Evolutionary conservation across 106 monocot genomes (phyloP).

Genomic region (Dioscorea zingiberensis): DNA sequence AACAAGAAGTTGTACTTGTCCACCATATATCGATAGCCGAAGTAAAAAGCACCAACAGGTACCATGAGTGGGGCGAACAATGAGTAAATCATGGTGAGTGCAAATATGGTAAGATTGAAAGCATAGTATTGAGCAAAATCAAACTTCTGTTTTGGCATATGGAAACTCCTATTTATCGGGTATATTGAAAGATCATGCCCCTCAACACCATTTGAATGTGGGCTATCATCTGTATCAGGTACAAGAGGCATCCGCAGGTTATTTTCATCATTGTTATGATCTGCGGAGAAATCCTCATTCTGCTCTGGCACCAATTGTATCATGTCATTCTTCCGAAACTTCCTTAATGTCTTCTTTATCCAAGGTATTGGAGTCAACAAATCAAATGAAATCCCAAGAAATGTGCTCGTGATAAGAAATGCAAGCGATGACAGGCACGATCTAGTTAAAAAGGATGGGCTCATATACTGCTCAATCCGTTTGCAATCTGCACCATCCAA

Average conservation of each 20-base stretch:
- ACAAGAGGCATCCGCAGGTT: slow-evolving; percentile 61
- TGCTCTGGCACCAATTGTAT: slow-evolving; percentile 87
- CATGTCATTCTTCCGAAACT: slow-evolving; percentile 96
- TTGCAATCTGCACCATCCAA: slow-evolving; percentile 87
- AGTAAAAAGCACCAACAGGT: slow-evolving; percentile 88
- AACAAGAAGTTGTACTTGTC: slow-evolving; percentile 99
- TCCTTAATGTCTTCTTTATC: slow-evolving; percentile 90
- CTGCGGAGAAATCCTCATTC: slow-evolving; percentile 62
- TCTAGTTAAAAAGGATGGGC: slow-evolving; percentile 76
- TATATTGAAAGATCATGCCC: slow-evolving; percentile 81
- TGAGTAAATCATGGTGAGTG: slow-evolving; percentile 93
- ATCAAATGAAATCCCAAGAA: slow-evolving; percentile 96
- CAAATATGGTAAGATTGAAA: slow-evolving; percentile 96
- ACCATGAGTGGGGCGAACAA: slow-evolving; percentile 91
- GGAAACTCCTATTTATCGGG: slow-evolving; percentile 83
- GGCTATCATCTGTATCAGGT: slow-evolving; percentile 44
- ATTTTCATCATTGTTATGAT: slow-evolving; percentile 42
- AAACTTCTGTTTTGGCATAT: slow-evolving; percentile 87
- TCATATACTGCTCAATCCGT: slow-evolving; percentile 86
- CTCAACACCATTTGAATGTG: slow-evolving; percentile 44
- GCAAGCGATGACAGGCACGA: slow-evolving; percentile 93
- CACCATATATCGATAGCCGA: slow-evolving; percentile 89
- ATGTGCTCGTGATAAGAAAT: slow-evolving; percentile 85
- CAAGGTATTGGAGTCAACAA: slow-evolving; percentile 88
- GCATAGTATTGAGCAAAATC: slow-evolving; percentile 99